These are phyloP conservation scores for Salix brachista DNA, from an alignment of 345 rosid species.

Conservation along the genomic window DNA sequence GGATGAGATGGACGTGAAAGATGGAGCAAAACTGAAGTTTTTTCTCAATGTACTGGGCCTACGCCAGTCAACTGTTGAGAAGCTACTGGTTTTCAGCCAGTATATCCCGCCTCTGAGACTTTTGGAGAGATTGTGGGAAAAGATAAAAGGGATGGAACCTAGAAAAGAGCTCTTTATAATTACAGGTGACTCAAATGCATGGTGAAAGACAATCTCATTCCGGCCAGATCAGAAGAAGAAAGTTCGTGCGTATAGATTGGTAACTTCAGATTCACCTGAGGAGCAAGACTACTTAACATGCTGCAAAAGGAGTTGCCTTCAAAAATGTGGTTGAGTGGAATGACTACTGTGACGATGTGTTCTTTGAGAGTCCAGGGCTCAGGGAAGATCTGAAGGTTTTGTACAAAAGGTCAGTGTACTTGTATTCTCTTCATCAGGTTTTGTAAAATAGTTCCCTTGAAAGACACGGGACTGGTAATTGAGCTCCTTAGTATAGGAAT, in stretches of 20 bases:
- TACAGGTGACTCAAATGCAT: conserved; percentile 61
- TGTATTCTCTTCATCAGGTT: not conserved
- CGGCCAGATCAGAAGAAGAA: conserved; percentile 10
- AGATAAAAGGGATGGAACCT: conserved; percentile 47
- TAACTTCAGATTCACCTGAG: conserved; percentile 74
- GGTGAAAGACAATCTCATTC: too few species aligned
- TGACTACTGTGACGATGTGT: conserved; percentile 43
- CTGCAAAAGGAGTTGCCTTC: conserved; percentile 52
- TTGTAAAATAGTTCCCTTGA: too few species aligned
- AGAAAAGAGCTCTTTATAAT: conserved; percentile 62
- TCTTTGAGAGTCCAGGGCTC: conserved; percentile 50
- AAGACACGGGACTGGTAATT: too few species aligned
- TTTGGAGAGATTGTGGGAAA: conserved; percentile 50
- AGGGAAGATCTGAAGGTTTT: conserved; percentile 54
- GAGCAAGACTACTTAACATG: conserved; percentile 50
- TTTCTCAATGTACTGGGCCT: conserved; percentile 57
- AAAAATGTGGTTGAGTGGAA: conserved; percentile 82
- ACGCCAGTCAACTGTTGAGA: conserved; percentile 68
- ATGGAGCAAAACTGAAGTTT: conserved; percentile 74
- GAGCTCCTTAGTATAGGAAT: too few species aligned
- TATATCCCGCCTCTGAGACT: conserved; percentile 63
- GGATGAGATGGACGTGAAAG: conserved; percentile 41
- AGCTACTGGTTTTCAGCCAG: conserved; percentile 75
- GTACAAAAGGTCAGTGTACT: conserved; percentile 50
- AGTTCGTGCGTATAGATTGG: conserved; percentile 61